Percentiles rank a stretch among this genome's conserved stretches.
These are phyloP conservation scores for Fusarium sp. DNA, from an alignment of 2,329 filamentous ascomycete genomes.

Conservation along the genomic window DNA sequence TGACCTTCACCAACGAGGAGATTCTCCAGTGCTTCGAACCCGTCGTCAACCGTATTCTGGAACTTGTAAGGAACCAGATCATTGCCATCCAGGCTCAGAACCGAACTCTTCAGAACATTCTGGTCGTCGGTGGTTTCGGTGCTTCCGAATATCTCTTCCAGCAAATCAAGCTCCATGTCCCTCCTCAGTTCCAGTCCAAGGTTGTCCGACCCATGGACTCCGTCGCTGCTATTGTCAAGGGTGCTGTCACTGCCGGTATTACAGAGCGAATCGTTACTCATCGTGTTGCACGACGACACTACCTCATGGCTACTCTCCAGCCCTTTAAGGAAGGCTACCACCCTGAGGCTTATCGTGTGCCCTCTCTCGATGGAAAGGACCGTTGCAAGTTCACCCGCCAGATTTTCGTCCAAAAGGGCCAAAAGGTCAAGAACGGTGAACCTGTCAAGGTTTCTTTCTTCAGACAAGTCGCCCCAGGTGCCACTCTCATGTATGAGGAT, in stretches of 20 bases:
- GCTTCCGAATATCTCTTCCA: constrained; percentile 99
- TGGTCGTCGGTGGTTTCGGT: constrained; percentile 97
- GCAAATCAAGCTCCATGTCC: constrained; percentile 98
- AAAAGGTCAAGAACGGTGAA: constrained; percentile 98
- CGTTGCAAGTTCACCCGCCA: constrained; percentile 98
- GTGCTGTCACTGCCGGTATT: constrained; percentile 96
- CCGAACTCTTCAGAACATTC: constrained; percentile 90
- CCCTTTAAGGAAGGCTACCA: constrained; percentile 99
- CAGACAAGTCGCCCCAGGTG: constrained; percentile 95
- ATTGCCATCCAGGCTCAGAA: constrained; percentile 99
- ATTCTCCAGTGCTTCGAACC: constrained; percentile 99
- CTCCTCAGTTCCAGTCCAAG: constrained; percentile 97
- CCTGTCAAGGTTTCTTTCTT: constrained; percentile 99
- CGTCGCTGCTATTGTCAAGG: constrained; percentile 97
- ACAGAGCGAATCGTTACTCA: constrained; percentile 97
- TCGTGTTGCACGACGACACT: constrained; percentile 95
- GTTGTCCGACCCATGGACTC: constrained; percentile 99
- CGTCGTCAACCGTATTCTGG: constrained; percentile 95
- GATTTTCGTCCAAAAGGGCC: constrained; percentile 98
- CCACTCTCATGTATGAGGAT: constrained; percentile 99
- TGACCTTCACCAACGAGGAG: constrained; percentile 99
- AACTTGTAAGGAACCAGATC: constrained; percentile 97
- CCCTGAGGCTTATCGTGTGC: constrained; percentile 96
- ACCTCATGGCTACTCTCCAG: constrained; percentile 98
- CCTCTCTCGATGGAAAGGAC: constrained; percentile 95